phyloP scores from a whole-genome alignment of 495 filamentous ascomycete genomes.

The Penicillium alfredii region DNA sequence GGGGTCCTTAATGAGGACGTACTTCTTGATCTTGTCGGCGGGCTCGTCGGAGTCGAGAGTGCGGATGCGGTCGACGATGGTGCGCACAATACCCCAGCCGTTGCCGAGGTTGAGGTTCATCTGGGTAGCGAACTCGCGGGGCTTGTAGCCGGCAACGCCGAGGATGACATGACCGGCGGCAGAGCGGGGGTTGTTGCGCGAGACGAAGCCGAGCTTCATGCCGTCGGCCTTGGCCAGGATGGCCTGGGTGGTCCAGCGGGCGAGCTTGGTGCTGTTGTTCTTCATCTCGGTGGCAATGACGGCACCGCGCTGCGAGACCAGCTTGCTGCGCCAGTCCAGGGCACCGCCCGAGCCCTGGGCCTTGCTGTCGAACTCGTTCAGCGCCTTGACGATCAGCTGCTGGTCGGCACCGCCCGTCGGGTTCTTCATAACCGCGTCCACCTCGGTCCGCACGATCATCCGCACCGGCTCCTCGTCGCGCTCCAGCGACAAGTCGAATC shows the following conservation, averaged over 20 bases:
- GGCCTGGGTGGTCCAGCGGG: constrained; percentile 91
- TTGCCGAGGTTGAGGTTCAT: constrained; percentile 97
- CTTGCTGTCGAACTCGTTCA: constrained; percentile 98
- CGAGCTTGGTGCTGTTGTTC: constrained; percentile 98
- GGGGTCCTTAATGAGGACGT: constrained; percentile 76
- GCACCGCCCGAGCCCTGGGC: constrained; percentile 91
- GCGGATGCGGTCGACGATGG: constrained; percentile 81
- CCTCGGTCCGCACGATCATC: constrained; percentile 89
- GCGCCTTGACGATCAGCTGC: constrained; percentile 84
- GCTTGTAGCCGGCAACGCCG: constrained; percentile 95
- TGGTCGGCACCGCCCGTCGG: constrained; percentile 81
- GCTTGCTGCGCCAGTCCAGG: constrained; percentile 91
- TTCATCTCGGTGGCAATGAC: constrained; percentile 99
- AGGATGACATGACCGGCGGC: constrained; percentile 89
- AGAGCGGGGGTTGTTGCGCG: constrained; percentile 82
- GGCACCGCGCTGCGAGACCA: constrained; percentile 86
- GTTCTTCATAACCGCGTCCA: constrained; percentile 94
- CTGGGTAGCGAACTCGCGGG: constrained; percentile 89
- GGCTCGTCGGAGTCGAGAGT: constrained; percentile 61
- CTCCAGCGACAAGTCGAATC: constrained; percentile 90
- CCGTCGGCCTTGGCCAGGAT: constrained; percentile 92
- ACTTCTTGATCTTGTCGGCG: constrained; percentile 58
- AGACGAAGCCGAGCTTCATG: constrained; percentile 99
- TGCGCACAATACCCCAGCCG: constrained; percentile 98
- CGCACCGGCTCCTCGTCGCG: constrained; percentile 86